These are phyloP conservation scores for Digitaria exilis DNA, from an alignment of 202 grass and related monocot species.

Conservation along the genomic window DNA sequence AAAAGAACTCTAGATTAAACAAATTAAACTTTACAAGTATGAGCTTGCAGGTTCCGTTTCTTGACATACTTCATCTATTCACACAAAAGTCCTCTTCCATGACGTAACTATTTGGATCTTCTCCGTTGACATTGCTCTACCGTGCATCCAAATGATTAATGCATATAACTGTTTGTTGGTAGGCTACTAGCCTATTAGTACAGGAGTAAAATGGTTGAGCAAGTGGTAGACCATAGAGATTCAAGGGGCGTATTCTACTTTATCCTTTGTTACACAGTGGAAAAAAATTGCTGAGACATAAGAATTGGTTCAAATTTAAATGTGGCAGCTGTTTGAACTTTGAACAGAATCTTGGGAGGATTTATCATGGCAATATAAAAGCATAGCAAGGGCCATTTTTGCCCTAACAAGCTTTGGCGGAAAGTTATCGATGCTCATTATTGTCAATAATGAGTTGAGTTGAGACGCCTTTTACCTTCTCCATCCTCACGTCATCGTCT, in stretches of 20 bases:
- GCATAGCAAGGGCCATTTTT: neutral
- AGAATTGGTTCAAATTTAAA: neutral
- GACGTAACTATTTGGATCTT: slow-evolving; percentile 27
- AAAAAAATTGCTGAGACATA: neutral
- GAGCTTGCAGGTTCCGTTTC: too few species aligned
- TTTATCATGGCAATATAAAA: neutral
- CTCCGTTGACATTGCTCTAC: slow-evolving; percentile 10
- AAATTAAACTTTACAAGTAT: too few species aligned
- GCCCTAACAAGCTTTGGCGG: neutral
- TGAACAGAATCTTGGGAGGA: neutral
- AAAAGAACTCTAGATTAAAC: neutral
- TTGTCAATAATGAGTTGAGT: too few species aligned
- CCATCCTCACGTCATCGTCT: too few species aligned
- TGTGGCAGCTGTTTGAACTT: neutral
- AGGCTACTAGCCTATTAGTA: neutral
- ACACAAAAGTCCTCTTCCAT: slow-evolving; percentile 22
- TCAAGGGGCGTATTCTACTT: neutral
- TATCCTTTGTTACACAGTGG: neutral
- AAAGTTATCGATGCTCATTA: too few species aligned
- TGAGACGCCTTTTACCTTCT: too few species aligned
- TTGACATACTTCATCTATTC: too few species aligned
- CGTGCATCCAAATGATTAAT: slow-evolving; percentile 29
- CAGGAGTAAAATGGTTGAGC: neutral
- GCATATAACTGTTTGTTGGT: neutral
- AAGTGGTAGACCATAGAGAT: neutral